These are phyloP conservation scores for Ceraceosorus bombacis DNA, from an alignment of 1,284 basidiomycete genomes.

Conservation along the genomic window DNA sequence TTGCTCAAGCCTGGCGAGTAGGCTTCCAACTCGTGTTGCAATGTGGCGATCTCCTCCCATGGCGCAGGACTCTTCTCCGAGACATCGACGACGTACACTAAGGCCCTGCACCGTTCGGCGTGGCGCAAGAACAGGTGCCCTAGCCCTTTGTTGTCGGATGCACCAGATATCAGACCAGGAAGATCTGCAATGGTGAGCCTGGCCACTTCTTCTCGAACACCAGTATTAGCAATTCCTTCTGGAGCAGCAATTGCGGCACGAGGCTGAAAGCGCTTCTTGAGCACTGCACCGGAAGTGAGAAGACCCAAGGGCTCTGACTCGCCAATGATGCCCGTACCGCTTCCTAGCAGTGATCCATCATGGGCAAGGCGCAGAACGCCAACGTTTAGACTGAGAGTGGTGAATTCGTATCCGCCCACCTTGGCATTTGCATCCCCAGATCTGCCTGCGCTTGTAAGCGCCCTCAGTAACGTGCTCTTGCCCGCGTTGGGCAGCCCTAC, in stretches of 20 bases:
- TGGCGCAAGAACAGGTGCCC: slow-evolving; percentile 89
- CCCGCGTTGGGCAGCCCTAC: slow-evolving; percentile 91
- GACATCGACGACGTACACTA: slow-evolving; percentile 88
- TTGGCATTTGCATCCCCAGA: slow-evolving; percentile 54
- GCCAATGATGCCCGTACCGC: slow-evolving; percentile 13
- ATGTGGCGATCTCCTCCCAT: slow-evolving; percentile 65
- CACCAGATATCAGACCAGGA: slow-evolving; percentile 77
- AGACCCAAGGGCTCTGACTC: neutral
- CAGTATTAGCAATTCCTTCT: neutral
- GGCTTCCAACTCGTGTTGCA: slow-evolving; percentile 73
- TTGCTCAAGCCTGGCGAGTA: slow-evolving; percentile 69
- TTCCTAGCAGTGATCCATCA: slow-evolving; percentile 50
- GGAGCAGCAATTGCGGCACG: neutral
- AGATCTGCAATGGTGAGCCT: slow-evolving; percentile 96
- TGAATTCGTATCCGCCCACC: slow-evolving; percentile 86
- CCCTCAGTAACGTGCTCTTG: slow-evolving; percentile 71
- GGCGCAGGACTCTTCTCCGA: slow-evolving; percentile 53
- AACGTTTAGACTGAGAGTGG: slow-evolving; percentile 90
- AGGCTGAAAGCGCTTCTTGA: neutral
- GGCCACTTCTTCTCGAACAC: slow-evolving; percentile 11
- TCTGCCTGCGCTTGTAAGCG: slow-evolving; percentile 65
- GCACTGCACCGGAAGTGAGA: no score
- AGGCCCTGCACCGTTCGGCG: slow-evolving; percentile 80
- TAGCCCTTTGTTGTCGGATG: slow-evolving; percentile 80
- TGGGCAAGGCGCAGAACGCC: slow-evolving; percentile 76